Conservation (phyloP, 768 basidiomycete species). For the Rubroboletus pulcherrimus region DNA sequence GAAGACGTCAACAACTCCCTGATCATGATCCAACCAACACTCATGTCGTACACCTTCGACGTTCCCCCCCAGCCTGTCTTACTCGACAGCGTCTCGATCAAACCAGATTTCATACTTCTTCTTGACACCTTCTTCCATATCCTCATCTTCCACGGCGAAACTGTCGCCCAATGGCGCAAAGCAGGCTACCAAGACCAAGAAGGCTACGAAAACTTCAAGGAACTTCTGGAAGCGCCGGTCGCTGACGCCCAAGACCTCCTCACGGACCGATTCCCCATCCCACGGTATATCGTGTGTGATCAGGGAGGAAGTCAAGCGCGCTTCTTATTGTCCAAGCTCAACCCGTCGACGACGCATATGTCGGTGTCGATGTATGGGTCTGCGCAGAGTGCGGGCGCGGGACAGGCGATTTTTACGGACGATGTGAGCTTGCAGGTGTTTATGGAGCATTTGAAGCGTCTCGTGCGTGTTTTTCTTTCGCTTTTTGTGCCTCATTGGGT, state of each 20-base stretch:
- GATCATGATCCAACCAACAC: constrained; percentile 99
- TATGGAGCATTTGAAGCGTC: constrained; percentile 94
- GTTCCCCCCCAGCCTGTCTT: constrained; percentile 88
- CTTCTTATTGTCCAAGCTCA: constrained; percentile 95
- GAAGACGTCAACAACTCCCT: constrained; percentile 99
- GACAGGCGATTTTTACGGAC: constrained; percentile 97
- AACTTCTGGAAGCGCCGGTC: constrained; percentile 81
- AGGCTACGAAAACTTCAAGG: constrained; percentile 98
- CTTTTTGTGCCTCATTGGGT: background rate
- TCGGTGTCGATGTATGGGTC: constrained; percentile 88
- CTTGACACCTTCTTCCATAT: constrained; percentile 99
- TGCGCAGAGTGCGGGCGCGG: constrained; percentile 57
- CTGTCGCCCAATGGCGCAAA: constrained; percentile 96
- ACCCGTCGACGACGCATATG: constrained; percentile 98
- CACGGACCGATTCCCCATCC: constrained; percentile 93
- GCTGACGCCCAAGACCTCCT: constrained; percentile 95
- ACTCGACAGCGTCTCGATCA: constrained; percentile 96
- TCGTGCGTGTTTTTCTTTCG: constrained; percentile 49
- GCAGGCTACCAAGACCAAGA: constrained; percentile 98
- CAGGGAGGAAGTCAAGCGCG: constrained; percentile 97
- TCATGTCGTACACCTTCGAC: constrained; percentile 98
- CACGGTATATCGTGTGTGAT: constrained; percentile 96
- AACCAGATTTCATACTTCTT: constrained; percentile 92
- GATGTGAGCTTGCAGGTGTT: constrained; percentile 97
- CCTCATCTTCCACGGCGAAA: constrained; percentile 98